Base-by-base conservation (phyloP, 1,139 yeast genomes). In the Candida tropicalis region DNA sequence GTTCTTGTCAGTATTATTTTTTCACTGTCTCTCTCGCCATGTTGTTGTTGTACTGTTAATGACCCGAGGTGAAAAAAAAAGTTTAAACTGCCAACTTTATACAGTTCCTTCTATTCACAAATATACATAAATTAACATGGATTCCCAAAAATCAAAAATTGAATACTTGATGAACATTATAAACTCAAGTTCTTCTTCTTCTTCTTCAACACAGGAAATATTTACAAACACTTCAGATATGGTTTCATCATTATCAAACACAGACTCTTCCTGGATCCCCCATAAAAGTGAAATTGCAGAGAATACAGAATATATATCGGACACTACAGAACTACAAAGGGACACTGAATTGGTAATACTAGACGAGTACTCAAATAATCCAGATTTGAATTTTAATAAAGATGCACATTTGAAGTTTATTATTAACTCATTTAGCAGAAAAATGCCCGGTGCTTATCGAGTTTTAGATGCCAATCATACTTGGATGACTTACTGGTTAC, bases 401-500 rank as follows among this genome's bases (percentile, higher is more conserved):
- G 55, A 53, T 8, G 46, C 50, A 9, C 68, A 63, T 46, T 28
- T 52, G 7, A 34, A 46, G 7, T 63, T 54, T 37, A 41, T 56
- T 8, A 27, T 48, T 23, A 45, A 40, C 20, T 70, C 73, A 36
- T 63, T 87, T 18, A 52, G 48, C 16, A 62, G 60, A 23, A 69
- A 73, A 23, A 70, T 87, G 23, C 86, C 90, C 0, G 53, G 61
- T 2, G 56, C 64, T 35, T 77, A 73, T 62, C 63, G 66, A 39
- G 66, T 70, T 0, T 68, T 88, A 38, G 98, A 93, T 63, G 93
- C 97, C 0, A 87, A 95, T 18, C 91, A 87, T 49, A 84, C 96
- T 0, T 95, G 99, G 99, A 67, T 93, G 62, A 50, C 86, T 2
- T 91, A 87, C 62, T 93, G 99, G 99, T 65, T 85, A 2, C 56